Evolutionary conservation across 495 filamentous ascomycete genomes (phyloP).

Genomic region (Tetracladium marchalianum): DNA sequence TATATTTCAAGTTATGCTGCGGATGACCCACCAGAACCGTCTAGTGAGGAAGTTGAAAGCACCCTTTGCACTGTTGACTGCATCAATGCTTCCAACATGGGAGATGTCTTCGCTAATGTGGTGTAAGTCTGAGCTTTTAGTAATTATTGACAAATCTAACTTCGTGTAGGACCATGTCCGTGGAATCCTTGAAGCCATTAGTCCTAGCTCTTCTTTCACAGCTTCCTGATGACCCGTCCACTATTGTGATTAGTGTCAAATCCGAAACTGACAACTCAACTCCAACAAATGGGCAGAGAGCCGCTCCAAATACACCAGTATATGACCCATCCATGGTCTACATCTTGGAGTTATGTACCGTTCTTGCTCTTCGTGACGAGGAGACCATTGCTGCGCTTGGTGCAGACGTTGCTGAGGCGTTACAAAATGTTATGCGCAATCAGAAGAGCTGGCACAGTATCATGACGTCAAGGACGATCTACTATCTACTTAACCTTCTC

Average conservation of each 20-base stretch:
- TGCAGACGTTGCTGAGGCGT: constrained; percentile 64
- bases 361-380: constrained; percentile 69
- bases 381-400: constrained; percentile 62
- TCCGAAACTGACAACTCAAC: constrained; percentile 54
- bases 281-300: constrained; percentile 48
- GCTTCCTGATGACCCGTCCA: constrained; percentile 74
- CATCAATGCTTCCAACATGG: constrained; percentile 78
- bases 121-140: constrained; percentile 42
- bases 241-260: constrained; percentile 80
- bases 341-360: constrained; percentile 78
- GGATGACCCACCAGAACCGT: constrained; percentile 94
- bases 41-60: constrained; percentile 93
- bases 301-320: constrained; percentile 38
- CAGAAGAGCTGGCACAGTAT: constrained; percentile 67
- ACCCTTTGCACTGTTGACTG: constrained; percentile 92
- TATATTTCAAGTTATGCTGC: constrained; percentile 98
- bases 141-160: background rate
- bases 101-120: constrained; percentile 75
- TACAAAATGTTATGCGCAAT: constrained; percentile 75
- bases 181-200: constrained; percentile 53
- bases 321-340: constrained; percentile 88
- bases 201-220: constrained; percentile 68
- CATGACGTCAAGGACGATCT: constrained; percentile 70
- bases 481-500: constrained; percentile 76
- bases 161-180: constrained; percentile 51